Base-by-base conservation (phyloP, 2,329 filamentous ascomycete genomes). In the Pseudocercospora cruenta region DNA sequence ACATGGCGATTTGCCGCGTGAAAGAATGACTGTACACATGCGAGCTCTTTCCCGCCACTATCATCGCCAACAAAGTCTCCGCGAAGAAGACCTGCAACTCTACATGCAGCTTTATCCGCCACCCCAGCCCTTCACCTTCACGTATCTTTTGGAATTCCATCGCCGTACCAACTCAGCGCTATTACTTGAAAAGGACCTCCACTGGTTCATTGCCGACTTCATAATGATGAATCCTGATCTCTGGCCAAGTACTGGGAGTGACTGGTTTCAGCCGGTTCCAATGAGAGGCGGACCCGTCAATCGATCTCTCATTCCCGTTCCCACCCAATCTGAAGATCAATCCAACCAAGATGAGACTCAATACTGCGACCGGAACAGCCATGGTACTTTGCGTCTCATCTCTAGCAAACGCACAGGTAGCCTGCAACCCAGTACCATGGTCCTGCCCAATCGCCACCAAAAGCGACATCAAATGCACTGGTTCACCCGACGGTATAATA, bases 31-130 rank as follows among this genome's bases (percentile, higher is more conserved):
- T 16, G 26, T 33, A 26, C 22, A 55, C 24, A 28, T 54, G 51
- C 22, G 19, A 1, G 8, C 2, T 16, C 24, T 26, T 16, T 14
- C 24, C 51, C 21, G 16, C 51, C 24, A n/a, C 24, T 22, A 28
- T 14, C 39, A 43, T 43, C 39, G 39, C 39, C 16, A 19, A 8
- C 39, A 55, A 43, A 21, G 1, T 12, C 51, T 33, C 12, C 47
- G n/a, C 8, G 57, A 58, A 33, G 45, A 60, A 39, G 33, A 57
- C 24, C n/a, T 65, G 10, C 43, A 31, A 31, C 31, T 66, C n/a
- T 62, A 63, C 28, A n/a, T 59, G 4, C n/a, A 55, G 21, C 54
- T 66, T 7, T 66, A 66, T 28, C 64, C 64, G 19, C 59, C 64
- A 7, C 60, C 64, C 1, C 14, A 55, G 24, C 53, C 59, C 10